Evolutionary conservation across 805 yeast genomes (phyloP).

Genomic region (Barnettozyma californica): DNA sequence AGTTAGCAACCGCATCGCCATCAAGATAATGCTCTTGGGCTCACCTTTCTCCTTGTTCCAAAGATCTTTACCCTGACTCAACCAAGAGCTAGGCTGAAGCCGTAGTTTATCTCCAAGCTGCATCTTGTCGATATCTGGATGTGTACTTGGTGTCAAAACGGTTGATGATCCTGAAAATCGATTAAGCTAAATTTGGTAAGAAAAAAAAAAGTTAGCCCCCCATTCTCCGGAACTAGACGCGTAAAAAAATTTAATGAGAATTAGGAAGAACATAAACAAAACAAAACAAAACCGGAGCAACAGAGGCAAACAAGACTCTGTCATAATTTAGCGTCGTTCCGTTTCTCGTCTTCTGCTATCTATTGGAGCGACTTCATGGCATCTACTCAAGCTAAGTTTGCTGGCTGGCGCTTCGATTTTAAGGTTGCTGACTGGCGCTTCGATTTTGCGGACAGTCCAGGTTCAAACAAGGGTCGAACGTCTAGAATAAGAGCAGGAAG

Average conservation of each 20-base stretch:
- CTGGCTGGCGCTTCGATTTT: conserved; percentile 20
- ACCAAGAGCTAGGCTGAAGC: background rate
- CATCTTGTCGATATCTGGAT: background rate
- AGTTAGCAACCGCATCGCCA: conserved; percentile 1
- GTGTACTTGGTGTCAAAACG: background rate
- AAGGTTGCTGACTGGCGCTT: conserved; percentile 22
- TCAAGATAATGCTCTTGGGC: conserved; percentile 1
- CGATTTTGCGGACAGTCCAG: conserved; percentile 7
- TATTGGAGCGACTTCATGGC: conserved; percentile 14
- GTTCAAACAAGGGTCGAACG: background rate
- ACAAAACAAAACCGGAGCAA: background rate
- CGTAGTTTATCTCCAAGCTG: background rate
- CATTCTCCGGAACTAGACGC: background rate
- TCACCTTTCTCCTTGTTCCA: background rate
- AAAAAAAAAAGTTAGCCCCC: background rate
- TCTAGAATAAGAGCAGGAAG: conserved; percentile 12
- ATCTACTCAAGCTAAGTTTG: conserved; percentile 14
- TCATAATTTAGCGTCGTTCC: too few relatives aligned
- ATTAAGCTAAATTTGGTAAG: too few relatives aligned
- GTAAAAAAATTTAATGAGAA: background rate
- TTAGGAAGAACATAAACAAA: background rate
- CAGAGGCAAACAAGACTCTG: background rate
- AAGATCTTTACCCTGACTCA: background rate
- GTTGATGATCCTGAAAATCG: background rate
- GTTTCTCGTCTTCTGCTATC: too few relatives aligned